Base-by-base conservation (phyloP, 805 yeast species). In the Diddensiella transvaalensis region DNA sequence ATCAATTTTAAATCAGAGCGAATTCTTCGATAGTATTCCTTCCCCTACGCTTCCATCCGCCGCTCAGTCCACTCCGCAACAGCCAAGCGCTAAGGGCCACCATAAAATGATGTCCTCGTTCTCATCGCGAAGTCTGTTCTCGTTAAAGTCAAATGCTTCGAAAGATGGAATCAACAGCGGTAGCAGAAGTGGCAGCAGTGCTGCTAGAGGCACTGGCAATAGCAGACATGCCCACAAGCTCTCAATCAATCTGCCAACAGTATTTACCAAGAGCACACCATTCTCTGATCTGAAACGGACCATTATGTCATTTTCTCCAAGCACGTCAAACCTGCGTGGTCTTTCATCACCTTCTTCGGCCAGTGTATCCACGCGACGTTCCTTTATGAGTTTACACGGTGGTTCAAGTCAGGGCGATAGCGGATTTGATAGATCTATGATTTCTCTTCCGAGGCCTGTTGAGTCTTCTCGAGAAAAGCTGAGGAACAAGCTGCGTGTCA, bases 361-460 rank as follows among this genome's bases (percentile, higher is more conserved):
- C 29, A 48, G 22, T 18, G 35, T 4, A 8, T 40, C 45, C 6
- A 23, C 42, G 19, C 35, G 44, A 45, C 18, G 52, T 19, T 46
- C 52, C 1, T 36, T 44, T 30, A n/a, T 51, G 18, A 48, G 50
- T 11, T 22, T 35, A 2, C 24, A 48, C 13, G 30, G 41, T n/a
- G 40, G 26, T 22, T 21, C 26, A 10, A 40, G 37, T 2, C 41
- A 40, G 22, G 24, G 19, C 8, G 13, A 24, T 6, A 19, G 10
- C 10, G 42, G 23, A 15, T 42, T 64, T 40, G 69, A 65, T 46
- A 69, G 68, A 48, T 58, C 67, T 4, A 70, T 68, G 65, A 81
- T 82, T 13, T 80, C 86, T 3, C 63, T 78, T 48, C 87, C 87
- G 1, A 70, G 76, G 3, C 81, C 83, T 4, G 78, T 76, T 48